Base-by-base conservation (phyloP, 306 rosid species). In the cucumber (Cucumis sativus) region DNA sequence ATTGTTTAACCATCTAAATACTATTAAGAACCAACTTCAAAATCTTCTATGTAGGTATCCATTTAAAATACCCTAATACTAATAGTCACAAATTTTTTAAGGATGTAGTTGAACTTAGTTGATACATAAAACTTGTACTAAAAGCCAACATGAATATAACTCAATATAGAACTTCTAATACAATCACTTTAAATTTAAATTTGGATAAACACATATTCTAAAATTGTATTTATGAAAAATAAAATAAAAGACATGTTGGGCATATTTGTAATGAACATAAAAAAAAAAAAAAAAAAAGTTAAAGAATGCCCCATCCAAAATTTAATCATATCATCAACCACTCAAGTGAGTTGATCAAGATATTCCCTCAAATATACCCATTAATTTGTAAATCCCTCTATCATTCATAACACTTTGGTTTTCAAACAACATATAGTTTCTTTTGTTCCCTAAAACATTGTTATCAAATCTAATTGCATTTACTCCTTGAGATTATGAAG, bases 351-450 rank as follows among this genome's bases (percentile, higher is more conserved):
- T 21, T 69, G 75, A 69, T 35, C 10, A 12, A 45, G 75, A n/a
- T 45, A 69, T 69, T 20, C 75, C 75, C 12, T 68, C 74, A 68
- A 68, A n/a, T 21, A 68, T 13, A 68, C 37, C 56, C 33, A 43
- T 68, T n/a, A n/a, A n/a, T 68, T 68, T 11, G 15, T 18, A 68
- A 68, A 68, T 41, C 17, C 25, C 33, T 9, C 12, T 9, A 41
- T 21, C 10, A 68, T 69, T 69, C 58, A 13, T 47, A 69, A 45
- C 58, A 45, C 58, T 69, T 68, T 16, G 57, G 57, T 47, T 69
- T 45, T 69, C 75, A 69, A 69, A 40, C 54, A 40, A 67, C 28
- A 40, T 67, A 67, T 66, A 40, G 52, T 67, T 63, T 63, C 73
- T 67, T 67, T 67, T 40, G 73, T 67, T 67, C 73, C 73, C 73